Conservation (phyloP, 352 stramenopile genomes). For the Pythium angustatum region DNA sequence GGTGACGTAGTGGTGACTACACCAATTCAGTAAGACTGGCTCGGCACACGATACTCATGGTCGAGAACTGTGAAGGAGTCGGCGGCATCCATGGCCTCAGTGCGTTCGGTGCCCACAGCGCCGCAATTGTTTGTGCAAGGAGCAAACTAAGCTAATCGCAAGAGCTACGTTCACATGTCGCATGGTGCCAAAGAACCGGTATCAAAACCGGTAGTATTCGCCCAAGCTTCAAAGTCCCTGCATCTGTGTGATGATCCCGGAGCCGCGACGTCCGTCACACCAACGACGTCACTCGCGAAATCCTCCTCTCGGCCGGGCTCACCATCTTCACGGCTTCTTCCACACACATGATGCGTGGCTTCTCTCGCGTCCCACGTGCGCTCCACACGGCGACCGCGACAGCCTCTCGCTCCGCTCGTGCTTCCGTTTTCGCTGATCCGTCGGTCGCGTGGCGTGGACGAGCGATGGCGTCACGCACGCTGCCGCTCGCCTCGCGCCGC, state of each 20-base stretch:
- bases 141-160: neutral
- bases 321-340: neutral
- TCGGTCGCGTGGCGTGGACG: neutral
- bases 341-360: conserved; percentile 12
- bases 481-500: conserved; percentile 3
- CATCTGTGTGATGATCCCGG: conserved; percentile 2
- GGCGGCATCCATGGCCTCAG: too few relatives aligned
- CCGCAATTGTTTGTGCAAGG: neutral
- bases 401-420: neutral
- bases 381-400: conserved; percentile 13
- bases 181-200: neutral
- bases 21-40: too few relatives aligned
- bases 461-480: neutral
- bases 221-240: conserved; percentile 19
- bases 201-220: conserved; percentile 16
- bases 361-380: conserved; percentile 28
- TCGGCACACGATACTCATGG: too few relatives aligned
- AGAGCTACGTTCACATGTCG: conserved; percentile 8
- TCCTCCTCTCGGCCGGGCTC: neutral
- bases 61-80: too few relatives aligned
- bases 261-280: conserved; percentile 21
- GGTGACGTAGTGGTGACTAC: too few relatives aligned
- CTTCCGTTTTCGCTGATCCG: neutral
- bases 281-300: conserved; percentile 16
- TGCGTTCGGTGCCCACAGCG: too few relatives aligned